Conservation (phyloP, 805 yeast genomes). For the Lipomyces anomalus region DNA sequence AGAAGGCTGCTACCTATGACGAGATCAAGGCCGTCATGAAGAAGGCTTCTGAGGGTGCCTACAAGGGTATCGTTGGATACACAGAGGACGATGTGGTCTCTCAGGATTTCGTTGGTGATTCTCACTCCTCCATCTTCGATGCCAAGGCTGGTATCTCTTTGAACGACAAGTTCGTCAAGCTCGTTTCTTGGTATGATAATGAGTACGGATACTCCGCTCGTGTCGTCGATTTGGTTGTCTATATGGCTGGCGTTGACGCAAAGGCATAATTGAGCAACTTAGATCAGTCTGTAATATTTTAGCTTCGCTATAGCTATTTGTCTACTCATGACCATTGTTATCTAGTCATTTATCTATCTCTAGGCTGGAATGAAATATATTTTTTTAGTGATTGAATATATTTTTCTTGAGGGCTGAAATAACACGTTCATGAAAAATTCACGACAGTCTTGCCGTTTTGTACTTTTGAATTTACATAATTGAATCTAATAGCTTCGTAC, state of each 20-base stretch:
- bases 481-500: no score
- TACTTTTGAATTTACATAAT: no score
- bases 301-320: constrained; percentile 96
- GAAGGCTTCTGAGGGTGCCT: constrained; percentile 68
- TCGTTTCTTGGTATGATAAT: constrained; percentile 92
- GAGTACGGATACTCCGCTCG: constrained; percentile 96
- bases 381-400: no score
- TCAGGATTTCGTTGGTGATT: constrained; percentile 78
- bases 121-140: constrained; percentile 83
- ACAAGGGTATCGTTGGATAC: constrained; percentile 81
- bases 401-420: no score
- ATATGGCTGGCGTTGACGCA: constrained; percentile 57
- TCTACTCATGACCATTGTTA: constrained; percentile 88
- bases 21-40: constrained; percentile 73
- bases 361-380: no score
- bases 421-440: no score
- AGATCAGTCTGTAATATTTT: constrained; percentile 80
- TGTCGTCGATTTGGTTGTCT: constrained; percentile 83
- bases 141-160: constrained; percentile 85
- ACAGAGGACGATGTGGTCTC: constrained; percentile 92
- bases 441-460: no score
- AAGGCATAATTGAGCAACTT: constrained; percentile 12
- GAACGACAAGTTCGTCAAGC: constrained; percentile 83
- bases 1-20: constrained; percentile 71
- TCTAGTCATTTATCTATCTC: constrained; percentile 77